Conservation (phyloP, 371 early-diverging fungal genomes). For the Vairimorpha apis region DNA sequence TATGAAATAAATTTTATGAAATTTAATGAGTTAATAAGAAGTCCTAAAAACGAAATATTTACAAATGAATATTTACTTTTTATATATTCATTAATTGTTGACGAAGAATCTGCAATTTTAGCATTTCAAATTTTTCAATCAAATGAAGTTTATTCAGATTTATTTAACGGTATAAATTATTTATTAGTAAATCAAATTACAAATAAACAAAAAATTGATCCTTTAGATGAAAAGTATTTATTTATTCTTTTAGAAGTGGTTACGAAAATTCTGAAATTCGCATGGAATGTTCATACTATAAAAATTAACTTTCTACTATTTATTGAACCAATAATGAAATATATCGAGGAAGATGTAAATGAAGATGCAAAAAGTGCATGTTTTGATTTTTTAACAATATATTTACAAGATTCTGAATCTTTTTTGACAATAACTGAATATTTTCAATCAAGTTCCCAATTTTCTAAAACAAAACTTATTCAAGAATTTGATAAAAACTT, state of each 20-base stretch:
- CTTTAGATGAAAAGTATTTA: slow-evolving; percentile 43
- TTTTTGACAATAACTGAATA: slow-evolving; percentile 22
- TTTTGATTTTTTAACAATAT: slow-evolving; percentile 40
- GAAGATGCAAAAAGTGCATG: slow-evolving; percentile 30
- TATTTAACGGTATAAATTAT: slow-evolving; percentile 36
- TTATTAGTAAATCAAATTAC: slow-evolving; percentile 6
- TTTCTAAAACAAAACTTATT: slow-evolving; percentile 28
- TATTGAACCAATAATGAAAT: slow-evolving; percentile 38
- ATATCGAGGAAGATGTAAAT: background rate
- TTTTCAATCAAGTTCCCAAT: slow-evolving; percentile 25
- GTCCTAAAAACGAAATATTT: slow-evolving; percentile 10
- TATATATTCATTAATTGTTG: slow-evolving; percentile 46
- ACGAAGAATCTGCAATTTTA: slow-evolving; percentile 16
- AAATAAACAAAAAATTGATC: slow-evolving; percentile 31
- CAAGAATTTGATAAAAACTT: slow-evolving; percentile 33
- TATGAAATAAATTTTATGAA: slow-evolving; percentile 38
- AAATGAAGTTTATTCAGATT: slow-evolving; percentile 16
- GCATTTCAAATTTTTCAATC: slow-evolving; percentile 24
- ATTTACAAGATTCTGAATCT: slow-evolving; percentile 38
- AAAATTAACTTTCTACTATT: slow-evolving; percentile 40
- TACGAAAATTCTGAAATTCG: slow-evolving; percentile 27
- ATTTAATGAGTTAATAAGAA: slow-evolving; percentile 14
- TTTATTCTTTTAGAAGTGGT: slow-evolving; percentile 37
- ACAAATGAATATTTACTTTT: slow-evolving; percentile 45
- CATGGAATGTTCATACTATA: slow-evolving; percentile 5